A percentile compares a stretch with the other conserved stretches of the same genome.
phyloP scores from a whole-genome alignment of 2,329 filamentous ascomycete species.

The Tolypocladium endophyticum region DNA sequence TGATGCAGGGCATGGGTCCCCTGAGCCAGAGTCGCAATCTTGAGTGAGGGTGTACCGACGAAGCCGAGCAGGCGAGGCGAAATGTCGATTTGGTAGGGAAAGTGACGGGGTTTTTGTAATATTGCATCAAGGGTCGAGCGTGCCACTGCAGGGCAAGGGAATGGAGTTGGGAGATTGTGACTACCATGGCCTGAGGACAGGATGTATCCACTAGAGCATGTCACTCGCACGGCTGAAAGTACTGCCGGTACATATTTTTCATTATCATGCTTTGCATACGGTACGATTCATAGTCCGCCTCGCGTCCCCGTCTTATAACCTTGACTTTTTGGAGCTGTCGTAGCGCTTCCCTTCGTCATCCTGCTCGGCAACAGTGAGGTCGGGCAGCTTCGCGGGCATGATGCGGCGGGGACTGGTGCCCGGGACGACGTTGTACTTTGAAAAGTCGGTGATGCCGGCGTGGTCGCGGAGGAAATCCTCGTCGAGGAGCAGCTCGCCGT shows the following conservation, averaged over 20 bases:
- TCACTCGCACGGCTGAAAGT: neutral
- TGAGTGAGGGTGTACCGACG: neutral
- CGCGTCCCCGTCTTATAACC: conserved; percentile 19
- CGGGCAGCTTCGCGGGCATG: conserved; percentile 62
- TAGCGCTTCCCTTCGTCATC: conserved; percentile 65
- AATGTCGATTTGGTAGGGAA: neutral
- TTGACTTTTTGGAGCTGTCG: conserved; percentile 47
- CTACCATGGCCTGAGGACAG: neutral
- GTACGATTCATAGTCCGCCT: neutral
- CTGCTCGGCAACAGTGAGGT: conserved; percentile 65
- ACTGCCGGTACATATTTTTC: neutral
- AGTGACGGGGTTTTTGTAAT: conserved; percentile 1
- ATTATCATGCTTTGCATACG: neutral
- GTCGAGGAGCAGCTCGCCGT: conserved; percentile 63
- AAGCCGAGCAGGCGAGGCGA: conserved; percentile 4
- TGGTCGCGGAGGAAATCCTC: conserved; percentile 68
- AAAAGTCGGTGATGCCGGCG: conserved; percentile 58
- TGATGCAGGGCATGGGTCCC: conserved; percentile 32
- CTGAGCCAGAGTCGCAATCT: conserved; percentile 26
- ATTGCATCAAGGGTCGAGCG: neutral
- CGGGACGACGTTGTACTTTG: conserved; percentile 58
- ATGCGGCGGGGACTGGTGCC: conserved; percentile 59
- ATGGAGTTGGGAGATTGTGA: conserved; percentile 1
- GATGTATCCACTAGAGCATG: neutral
- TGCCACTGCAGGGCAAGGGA: neutral